phyloP scores from a whole-genome alignment of 2,329 filamentous ascomycete genomes.

The Curvularia spicifera region DNA sequence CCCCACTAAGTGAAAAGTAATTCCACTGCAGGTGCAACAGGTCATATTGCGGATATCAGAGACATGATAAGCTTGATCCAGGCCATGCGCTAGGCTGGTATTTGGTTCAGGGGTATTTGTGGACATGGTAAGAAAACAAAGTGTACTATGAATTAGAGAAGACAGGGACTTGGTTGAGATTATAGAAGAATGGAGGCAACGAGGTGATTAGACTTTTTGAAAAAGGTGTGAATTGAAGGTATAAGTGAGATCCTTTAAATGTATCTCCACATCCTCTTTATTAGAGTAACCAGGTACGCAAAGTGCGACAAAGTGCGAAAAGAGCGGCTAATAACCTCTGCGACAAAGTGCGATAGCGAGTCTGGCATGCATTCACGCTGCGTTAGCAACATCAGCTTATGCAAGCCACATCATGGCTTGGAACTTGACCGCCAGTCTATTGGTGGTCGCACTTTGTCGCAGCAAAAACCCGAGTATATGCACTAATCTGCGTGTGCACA shows the following conservation, averaged over 20 bases:
- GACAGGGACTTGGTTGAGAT: background rate
- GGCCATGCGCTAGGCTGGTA: background rate
- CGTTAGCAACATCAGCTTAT: background rate
- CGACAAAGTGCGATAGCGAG: slow-evolving; percentile 2
- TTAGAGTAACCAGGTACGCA: background rate
- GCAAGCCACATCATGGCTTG: slow-evolving; percentile 1
- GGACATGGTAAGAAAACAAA: background rate
- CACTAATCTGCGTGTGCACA: background rate
- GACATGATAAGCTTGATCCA: background rate
- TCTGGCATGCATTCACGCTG: background rate
- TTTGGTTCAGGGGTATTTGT: background rate
- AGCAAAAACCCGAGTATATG: too few relatives aligned
- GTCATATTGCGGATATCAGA: too few relatives aligned
- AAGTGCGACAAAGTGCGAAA: slow-evolving; percentile 4
- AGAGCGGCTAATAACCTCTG: background rate
- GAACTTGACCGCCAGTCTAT: background rate
- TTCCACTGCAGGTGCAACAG: background rate
- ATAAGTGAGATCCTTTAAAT: background rate
- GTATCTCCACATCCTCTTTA: too few relatives aligned
- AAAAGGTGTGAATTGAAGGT: background rate
- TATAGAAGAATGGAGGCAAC: background rate
- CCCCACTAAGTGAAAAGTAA: background rate
- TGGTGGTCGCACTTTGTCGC: slow-evolving; percentile 8
- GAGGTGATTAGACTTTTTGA: background rate
- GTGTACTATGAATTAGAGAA: background rate